phyloP scores from a whole-genome alignment of 345 rosid species.

The Salix viminalis region DNA sequence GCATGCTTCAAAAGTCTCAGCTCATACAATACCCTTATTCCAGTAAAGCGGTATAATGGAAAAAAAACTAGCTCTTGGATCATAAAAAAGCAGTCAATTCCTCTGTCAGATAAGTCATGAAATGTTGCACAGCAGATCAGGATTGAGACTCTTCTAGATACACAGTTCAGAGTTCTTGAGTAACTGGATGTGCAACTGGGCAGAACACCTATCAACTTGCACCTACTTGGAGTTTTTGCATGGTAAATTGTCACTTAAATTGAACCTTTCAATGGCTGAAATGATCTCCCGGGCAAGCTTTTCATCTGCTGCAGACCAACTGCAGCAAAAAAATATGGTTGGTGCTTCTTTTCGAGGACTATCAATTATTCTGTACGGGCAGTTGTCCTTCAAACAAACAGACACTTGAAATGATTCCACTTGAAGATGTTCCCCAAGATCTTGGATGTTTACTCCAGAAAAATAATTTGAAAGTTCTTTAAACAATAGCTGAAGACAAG shows the following conservation, averaged over 20 bases:
- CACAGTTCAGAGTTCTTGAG: not conserved
- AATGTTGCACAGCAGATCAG: not conserved
- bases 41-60: no score
- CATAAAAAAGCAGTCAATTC: not conserved
- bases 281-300: constrained; percentile 71
- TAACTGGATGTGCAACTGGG: not conserved
- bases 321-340: constrained; percentile 60
- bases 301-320: constrained; percentile 64
- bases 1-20: not conserved
- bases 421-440: constrained; percentile 44
- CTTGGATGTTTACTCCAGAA: constrained; percentile 37
- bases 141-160: not conserved
- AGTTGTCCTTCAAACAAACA: constrained; percentile 47
- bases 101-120: not conserved
- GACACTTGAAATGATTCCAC: constrained; percentile 50
- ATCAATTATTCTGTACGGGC: constrained; percentile 42
- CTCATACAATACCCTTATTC: not conserved
- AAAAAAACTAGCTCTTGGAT: not conserved
- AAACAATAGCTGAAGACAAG: constrained; percentile 36
- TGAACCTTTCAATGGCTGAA: constrained; percentile 28
- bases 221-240: not conserved
- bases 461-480: constrained; percentile 31
- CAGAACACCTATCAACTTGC: not conserved
- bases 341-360: constrained; percentile 4
- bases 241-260: not conserved